Conservation (phyloP, 2,329 filamentous ascomycete species). For the Apiospora koreana region DNA sequence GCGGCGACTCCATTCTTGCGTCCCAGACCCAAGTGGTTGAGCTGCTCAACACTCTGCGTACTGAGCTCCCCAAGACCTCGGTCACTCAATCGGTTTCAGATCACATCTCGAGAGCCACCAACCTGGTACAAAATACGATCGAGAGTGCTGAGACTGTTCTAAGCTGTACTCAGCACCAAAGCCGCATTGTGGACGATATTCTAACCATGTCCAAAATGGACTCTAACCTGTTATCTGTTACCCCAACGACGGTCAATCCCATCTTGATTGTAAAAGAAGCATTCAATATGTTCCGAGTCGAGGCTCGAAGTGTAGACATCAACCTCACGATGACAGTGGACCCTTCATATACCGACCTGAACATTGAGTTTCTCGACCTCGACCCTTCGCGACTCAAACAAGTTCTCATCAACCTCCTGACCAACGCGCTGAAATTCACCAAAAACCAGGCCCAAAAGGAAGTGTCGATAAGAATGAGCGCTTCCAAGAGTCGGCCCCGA, state of each 20-base stretch:
- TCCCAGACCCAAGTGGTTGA: constrained; percentile 47
- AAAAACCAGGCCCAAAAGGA: constrained; percentile 61
- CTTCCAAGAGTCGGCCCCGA: constrained; percentile 42
- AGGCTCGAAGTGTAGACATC: constrained; percentile 70
- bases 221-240: constrained; percentile 67
- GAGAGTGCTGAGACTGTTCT: constrained; percentile 79
- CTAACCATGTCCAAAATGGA: constrained; percentile 69
- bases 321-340: constrained; percentile 67
- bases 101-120: constrained; percentile 48
- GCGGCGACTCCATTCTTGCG: constrained; percentile 68
- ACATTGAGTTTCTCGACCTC: constrained; percentile 68
- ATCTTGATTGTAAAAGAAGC: constrained; percentile 65
- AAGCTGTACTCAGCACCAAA: constrained; percentile 77
- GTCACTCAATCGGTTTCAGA: neutral
- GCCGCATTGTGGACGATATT: constrained; percentile 68
- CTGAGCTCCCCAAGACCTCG: neutral
- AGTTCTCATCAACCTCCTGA: constrained; percentile 73
- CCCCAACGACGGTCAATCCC: constrained; percentile 68
- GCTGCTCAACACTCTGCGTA: constrained; percentile 23
- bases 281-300: constrained; percentile 76
- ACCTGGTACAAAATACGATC: constrained; percentile 76
- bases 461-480: constrained; percentile 51
- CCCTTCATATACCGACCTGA: constrained; percentile 61
- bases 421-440: constrained; percentile 64
- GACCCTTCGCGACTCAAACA: constrained; percentile 76